Evolutionary conservation across 1,284 basidiomycete species (phyloP).

Genomic region (Wolfiporia cocos): DNA sequence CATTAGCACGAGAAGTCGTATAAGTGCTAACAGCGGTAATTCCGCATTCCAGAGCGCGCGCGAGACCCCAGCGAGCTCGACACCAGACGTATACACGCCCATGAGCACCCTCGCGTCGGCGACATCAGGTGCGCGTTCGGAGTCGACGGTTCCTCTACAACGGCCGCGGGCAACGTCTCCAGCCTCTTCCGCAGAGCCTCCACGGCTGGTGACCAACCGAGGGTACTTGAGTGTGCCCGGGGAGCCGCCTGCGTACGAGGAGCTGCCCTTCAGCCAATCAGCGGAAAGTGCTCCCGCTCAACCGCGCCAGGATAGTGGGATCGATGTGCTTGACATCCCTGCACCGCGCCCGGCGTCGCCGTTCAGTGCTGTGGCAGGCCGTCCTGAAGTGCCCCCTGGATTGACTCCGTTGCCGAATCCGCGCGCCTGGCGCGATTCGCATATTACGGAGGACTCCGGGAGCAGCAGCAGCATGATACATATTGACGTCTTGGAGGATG

Average conservation of each 20-base stretch:
- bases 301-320: too few relatives aligned
- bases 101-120: conserved; percentile 15
- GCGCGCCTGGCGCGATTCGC: conserved; percentile 37
- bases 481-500: conserved; percentile 58
- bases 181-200: conserved; percentile 12
- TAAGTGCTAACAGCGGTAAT: conserved; percentile 36
- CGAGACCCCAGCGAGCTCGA: conserved; percentile 39
- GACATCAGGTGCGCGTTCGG: conserved; percentile 23
- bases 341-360: conserved; percentile 45
- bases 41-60: conserved; percentile 57
- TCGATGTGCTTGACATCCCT: conserved; percentile 58
- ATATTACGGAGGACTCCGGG: conserved; percentile 18
- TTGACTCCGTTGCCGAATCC: conserved; percentile 30
- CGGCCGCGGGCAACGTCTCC: conserved; percentile 14
- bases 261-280: too few relatives aligned
- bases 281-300: too few relatives aligned
- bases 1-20: conserved; percentile 41
- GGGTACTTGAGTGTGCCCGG: conserved; percentile 20
- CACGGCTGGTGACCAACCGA: conserved; percentile 2
- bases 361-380: conserved; percentile 31
- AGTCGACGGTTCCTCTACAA: conserved; percentile 22
- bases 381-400: conserved; percentile 41
- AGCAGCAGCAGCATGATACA: conserved; percentile 31
- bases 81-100: conserved; percentile 22
- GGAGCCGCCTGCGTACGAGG: conserved; percentile 32